phyloP scores from a whole-genome alignment of 108 stramenopile species.

The Stephanodiscus minutulus region DNA sequence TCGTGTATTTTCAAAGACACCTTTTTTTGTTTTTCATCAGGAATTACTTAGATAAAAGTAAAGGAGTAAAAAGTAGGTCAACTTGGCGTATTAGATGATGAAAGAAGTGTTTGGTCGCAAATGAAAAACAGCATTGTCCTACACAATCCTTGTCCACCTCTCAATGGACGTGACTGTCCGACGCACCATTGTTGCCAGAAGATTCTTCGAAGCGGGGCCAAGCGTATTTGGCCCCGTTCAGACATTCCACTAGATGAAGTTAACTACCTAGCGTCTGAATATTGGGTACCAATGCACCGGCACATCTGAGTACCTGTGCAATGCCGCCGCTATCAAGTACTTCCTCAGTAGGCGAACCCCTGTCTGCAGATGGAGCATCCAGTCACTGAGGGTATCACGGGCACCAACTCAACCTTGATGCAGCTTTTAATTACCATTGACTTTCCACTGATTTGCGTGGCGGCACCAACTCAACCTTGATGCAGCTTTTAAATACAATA shows the following conservation, averaged over 20 bases:
- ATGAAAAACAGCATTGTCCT: too few species aligned
- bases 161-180: slow-evolving; percentile 97
- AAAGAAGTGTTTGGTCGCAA: too few species aligned
- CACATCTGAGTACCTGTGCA: slow-evolving; percentile 97
- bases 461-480: slow-evolving; percentile 85
- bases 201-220: slow-evolving; percentile 98
- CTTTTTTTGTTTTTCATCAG: too few species aligned
- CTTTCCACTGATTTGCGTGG: slow-evolving; percentile 93
- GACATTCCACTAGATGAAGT: slow-evolving; percentile 92
- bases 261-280: slow-evolving; percentile 91
- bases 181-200: slow-evolving; percentile 99
- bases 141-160: too few species aligned
- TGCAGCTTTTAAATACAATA: too few species aligned
- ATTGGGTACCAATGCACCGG: slow-evolving; percentile 98
- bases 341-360: slow-evolving; percentile 97
- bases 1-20: too few species aligned
- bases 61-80: too few species aligned
- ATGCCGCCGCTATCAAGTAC: slow-evolving; percentile 91
- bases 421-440: slow-evolving; percentile 98
- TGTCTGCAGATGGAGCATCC: slow-evolving; percentile 99
- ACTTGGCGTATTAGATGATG: too few species aligned
- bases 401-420: slow-evolving; percentile 88
- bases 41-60: too few species aligned
- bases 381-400: slow-evolving; percentile 92
- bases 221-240: slow-evolving; percentile 84